phyloP scores from a whole-genome alignment of 2,329 filamentous ascomycete genomes.

The Nannizziopsis barbatae region DNA sequence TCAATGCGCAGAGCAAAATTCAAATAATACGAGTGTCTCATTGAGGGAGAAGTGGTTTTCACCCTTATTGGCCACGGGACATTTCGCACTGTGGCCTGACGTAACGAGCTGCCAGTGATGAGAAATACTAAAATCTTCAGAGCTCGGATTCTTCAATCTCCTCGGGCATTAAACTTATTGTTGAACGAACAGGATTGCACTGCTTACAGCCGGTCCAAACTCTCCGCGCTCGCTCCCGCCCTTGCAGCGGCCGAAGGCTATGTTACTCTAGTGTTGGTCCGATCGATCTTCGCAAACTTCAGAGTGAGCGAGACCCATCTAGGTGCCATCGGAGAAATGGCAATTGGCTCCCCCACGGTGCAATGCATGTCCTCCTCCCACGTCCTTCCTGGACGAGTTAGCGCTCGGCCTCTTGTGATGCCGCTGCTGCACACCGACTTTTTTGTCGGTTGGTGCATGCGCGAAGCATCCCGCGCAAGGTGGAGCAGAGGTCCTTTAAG shows the following conservation, averaged over 20 bases:
- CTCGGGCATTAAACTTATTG: not conserved
- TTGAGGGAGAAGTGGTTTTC: not conserved
- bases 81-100: not conserved
- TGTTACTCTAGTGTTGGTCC: not conserved
- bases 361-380: not conserved
- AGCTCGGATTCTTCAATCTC: not conserved
- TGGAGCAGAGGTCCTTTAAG: too few species aligned
- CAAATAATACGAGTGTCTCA: not conserved
- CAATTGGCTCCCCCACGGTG: not conserved
- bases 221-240: not conserved
- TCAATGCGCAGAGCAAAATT: constrained; percentile 1
- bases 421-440: not conserved
- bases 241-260: not conserved
- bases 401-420: not conserved
- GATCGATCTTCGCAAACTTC: not conserved
- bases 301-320: not conserved
- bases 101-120: not conserved
- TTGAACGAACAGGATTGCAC: too few species aligned
- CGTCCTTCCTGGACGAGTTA: not conserved
- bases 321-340: not conserved
- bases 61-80: constrained; percentile 1
- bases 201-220: not conserved
- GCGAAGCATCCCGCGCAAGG: too few species aligned
- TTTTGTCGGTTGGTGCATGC: not conserved
- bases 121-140: not conserved